A percentile compares a stretch with the other conserved stretches of the same genome.
Conservation (phyloP, 805 yeast genomes). For the Lipomyces mesembrius region DNA sequence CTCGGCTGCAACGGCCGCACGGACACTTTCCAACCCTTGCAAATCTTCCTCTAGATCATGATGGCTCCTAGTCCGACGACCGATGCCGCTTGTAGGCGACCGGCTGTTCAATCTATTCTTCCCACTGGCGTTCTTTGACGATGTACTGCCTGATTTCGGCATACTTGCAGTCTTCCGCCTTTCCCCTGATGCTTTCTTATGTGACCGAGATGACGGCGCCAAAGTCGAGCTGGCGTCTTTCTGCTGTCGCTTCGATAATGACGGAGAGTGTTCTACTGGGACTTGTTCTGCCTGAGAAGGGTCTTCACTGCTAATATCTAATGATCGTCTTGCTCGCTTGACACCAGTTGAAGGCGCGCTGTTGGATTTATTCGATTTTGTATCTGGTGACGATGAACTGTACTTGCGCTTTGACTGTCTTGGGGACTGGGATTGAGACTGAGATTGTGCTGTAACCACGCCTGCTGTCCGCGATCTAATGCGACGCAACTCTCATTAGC, state of each 20-base stretch:
- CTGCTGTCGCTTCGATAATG: background rate
- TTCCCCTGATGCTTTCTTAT: background rate
- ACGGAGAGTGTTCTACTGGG: background rate
- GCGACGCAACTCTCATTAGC: background rate
- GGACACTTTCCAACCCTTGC: slow-evolving; percentile 26
- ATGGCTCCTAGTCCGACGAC: slow-evolving; percentile 26
- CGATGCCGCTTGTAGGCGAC: slow-evolving; percentile 14
- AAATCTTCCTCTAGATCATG: slow-evolving; percentile 30
- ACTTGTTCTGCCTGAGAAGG: background rate
- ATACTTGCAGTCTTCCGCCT: background rate
- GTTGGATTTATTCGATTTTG: background rate
- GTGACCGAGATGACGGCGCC: slow-evolving; percentile 2
- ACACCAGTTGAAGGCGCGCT: background rate
- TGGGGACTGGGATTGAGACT: slow-evolving; percentile 6
- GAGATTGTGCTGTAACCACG: slow-evolving; percentile 4
- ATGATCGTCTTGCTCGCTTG: slow-evolving; percentile 16
- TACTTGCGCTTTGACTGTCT: slow-evolving; percentile 19
- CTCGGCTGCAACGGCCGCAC: slow-evolving; percentile 23
- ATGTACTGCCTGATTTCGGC: background rate
- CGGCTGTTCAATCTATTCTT: slow-evolving; percentile 7
- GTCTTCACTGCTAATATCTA: slow-evolving; percentile 6
- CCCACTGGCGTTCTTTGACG: background rate
- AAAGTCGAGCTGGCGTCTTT: background rate
- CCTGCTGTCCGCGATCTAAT: slow-evolving; percentile 20
- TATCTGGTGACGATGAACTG: slow-evolving; percentile 11